phyloP scores from a whole-genome alignment of 1,139 yeast species.

The Blastobotrys illinoisensis region DNA sequence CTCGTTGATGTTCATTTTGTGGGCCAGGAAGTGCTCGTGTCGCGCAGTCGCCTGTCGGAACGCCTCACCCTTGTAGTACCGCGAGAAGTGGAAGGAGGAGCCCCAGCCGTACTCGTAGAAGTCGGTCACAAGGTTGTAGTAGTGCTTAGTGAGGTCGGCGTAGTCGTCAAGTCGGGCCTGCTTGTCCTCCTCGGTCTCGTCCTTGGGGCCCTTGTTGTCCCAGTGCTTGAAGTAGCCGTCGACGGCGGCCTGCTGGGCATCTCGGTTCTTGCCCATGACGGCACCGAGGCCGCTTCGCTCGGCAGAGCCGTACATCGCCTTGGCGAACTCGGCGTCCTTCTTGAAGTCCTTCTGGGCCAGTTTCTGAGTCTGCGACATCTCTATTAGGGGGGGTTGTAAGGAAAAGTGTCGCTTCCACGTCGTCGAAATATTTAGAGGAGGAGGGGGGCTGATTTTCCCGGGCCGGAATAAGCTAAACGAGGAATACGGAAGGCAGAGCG shows the following conservation, averaged over 20 bases:
- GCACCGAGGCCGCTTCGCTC: constrained; percentile 70
- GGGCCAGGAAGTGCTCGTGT: constrained; percentile 93
- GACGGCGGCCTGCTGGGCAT: constrained; percentile 78
- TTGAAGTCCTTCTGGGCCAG: constrained; percentile 37
- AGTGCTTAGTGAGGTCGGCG: constrained; percentile 87
- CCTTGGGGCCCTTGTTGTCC: constrained; percentile 51
- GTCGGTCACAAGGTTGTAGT: constrained; percentile 94
- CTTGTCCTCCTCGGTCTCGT: constrained; percentile 65
- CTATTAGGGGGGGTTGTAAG: neutral
- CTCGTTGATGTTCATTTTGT: constrained; percentile 72
- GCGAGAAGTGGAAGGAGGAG: constrained; percentile 94
- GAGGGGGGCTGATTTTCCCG: neutral
- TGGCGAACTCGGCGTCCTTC: constrained; percentile 55
- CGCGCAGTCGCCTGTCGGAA: constrained; percentile 92
- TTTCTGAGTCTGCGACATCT: constrained; percentile 15
- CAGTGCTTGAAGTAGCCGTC: constrained; percentile 94
- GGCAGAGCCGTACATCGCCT: constrained; percentile 77
- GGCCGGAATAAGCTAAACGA: neutral
- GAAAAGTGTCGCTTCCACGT: neutral
- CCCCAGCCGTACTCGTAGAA: constrained; percentile 99
- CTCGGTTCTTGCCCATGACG: constrained; percentile 64
- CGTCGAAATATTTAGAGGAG: neutral
- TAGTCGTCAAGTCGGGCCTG: constrained; percentile 64
- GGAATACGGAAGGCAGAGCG: constrained; percentile 1
- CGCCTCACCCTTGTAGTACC: constrained; percentile 90